Evolutionary conservation across 805 yeast species (phyloP).

Genomic region (Jamesozyma jinghongensis): DNA sequence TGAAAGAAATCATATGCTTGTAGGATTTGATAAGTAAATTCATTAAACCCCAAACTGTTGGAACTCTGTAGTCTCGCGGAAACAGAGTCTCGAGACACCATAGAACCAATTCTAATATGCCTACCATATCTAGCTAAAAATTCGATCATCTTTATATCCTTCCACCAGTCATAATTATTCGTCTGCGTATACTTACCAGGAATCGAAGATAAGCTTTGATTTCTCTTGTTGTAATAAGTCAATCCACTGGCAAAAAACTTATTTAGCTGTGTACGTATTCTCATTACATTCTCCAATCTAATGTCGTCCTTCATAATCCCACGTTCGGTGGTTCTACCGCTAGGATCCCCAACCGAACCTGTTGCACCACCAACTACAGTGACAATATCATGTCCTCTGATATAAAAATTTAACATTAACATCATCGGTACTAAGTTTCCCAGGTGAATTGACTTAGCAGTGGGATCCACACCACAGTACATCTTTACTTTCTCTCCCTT

Average conservation of each 20-base stretch:
- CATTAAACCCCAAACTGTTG: slow-evolving; percentile 84
- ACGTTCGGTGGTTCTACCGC: slow-evolving; percentile 80
- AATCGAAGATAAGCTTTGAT: slow-evolving; percentile 30
- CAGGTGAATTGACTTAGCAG: slow-evolving; percentile 79
- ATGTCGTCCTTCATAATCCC: slow-evolving; percentile 42
- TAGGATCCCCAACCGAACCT: slow-evolving; percentile 93
- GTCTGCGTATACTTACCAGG: slow-evolving; percentile 36
- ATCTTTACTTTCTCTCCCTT: slow-evolving; percentile 39
- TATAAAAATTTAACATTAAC: slow-evolving; percentile 71
- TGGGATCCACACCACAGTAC: slow-evolving; percentile 95
- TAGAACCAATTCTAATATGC: slow-evolving; percentile 70
- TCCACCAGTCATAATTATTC: slow-evolving; percentile 86
- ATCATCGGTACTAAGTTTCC: slow-evolving; percentile 87
- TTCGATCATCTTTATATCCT: slow-evolving; percentile 59
- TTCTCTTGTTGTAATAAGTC: slow-evolving; percentile 42
- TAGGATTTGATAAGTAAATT: slow-evolving; percentile 82
- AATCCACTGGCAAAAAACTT: slow-evolving; percentile 53
- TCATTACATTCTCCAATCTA: slow-evolving; percentile 46
- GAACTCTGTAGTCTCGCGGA: slow-evolving; percentile 60
- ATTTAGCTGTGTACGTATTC: slow-evolving; percentile 54
- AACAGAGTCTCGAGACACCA: slow-evolving; percentile 85
- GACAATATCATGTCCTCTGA: slow-evolving; percentile 77
- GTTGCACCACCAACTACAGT: slow-evolving; percentile 93
- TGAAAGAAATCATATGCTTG: slow-evolving; percentile 94
- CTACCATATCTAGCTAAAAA: slow-evolving; percentile 72